Evolutionary conservation across 176 grass and related monocot species (phyloP).

Genomic region (Panicum miliaceum): DNA sequence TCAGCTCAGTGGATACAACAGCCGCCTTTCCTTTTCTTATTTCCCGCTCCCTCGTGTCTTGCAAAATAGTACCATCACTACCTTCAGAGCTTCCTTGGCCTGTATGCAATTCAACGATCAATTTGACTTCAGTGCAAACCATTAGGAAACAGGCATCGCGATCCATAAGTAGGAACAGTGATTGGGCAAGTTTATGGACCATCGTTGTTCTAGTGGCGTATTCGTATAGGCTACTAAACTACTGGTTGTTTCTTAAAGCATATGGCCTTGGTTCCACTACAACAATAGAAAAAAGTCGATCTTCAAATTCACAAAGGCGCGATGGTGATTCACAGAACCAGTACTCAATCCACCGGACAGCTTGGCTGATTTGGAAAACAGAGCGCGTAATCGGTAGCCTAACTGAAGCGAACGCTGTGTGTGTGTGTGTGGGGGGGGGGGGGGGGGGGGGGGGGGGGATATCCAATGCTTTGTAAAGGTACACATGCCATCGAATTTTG

Average conservation of each 20-base stretch:
- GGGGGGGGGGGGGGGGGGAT: no score
- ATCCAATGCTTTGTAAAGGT: not conserved
- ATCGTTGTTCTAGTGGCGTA: not conserved
- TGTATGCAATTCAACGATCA: not conserved
- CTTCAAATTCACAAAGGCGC: not conserved
- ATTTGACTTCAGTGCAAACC: not conserved
- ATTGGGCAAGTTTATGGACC: not conserved
- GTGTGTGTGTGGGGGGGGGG: no score
- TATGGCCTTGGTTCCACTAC: not conserved
- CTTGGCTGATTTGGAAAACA: not conserved
- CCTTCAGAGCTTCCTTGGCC: slow-evolving; percentile 34
- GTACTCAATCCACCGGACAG: not conserved
- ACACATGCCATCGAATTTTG: not conserved
- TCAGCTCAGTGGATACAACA: slow-evolving; percentile 23
- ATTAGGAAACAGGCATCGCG: not conserved
- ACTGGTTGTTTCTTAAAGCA: not conserved
- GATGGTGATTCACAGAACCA: not conserved
- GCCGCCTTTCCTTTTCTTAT: slow-evolving; percentile 1
- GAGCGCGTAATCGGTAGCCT: not conserved
- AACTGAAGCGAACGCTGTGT: not conserved
- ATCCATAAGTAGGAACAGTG: not conserved
- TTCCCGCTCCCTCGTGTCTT: slow-evolving; percentile 14
- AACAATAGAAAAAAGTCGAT: not conserved
- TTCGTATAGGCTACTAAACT: not conserved
- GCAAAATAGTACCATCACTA: not conserved